Percentiles rank a stretch among this genome's conserved stretches.
phyloP scores from a whole-genome alignment of 768 basidiomycete species.

The Daedalea quercina region DNA sequence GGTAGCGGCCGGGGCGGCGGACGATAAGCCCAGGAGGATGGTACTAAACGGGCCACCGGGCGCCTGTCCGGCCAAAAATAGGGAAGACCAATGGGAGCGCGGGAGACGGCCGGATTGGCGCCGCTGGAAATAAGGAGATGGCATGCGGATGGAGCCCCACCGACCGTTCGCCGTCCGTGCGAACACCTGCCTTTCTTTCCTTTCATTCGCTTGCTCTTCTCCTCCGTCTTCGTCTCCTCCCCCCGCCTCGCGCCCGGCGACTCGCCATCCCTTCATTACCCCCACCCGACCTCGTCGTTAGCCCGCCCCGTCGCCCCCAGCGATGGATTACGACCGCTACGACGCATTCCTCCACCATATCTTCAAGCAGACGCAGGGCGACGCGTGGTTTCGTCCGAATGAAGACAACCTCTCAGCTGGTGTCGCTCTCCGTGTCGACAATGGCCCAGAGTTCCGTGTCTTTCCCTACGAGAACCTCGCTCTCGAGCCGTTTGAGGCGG shows the following conservation, averaged over 20 bases:
- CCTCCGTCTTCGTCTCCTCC: background rate
- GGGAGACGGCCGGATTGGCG: background rate
- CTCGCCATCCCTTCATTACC: background rate
- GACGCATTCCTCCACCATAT: conserved; percentile 37
- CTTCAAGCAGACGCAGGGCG: conserved; percentile 41
- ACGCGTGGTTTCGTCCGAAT: conserved; percentile 49
- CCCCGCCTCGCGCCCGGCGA: background rate
- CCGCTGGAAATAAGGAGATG: background rate
- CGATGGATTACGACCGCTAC: conserved; percentile 36
- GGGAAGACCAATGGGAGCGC: background rate
- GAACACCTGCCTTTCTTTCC: background rate
- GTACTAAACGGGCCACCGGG: no score
- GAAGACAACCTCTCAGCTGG: conserved; percentile 40
- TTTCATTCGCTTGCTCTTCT: background rate
- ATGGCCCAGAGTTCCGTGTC: conserved; percentile 37
- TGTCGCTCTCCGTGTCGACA: conserved; percentile 42
- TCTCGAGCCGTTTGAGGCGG: conserved; percentile 48
- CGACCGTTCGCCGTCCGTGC: background rate
- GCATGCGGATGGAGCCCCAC: background rate
- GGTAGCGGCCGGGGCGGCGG: no score
- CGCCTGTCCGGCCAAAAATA: no score
- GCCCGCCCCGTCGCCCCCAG: conserved; percentile 4
- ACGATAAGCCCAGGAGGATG: no score
- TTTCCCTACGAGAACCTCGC: conserved; percentile 49
- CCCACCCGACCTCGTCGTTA: background rate